Evolutionary conservation across 2,329 filamentous ascomycete genomes (phyloP), one percentile per base, ranked within the genome.

Genomic region (Chrysosphaeria jannelii): DNA sequence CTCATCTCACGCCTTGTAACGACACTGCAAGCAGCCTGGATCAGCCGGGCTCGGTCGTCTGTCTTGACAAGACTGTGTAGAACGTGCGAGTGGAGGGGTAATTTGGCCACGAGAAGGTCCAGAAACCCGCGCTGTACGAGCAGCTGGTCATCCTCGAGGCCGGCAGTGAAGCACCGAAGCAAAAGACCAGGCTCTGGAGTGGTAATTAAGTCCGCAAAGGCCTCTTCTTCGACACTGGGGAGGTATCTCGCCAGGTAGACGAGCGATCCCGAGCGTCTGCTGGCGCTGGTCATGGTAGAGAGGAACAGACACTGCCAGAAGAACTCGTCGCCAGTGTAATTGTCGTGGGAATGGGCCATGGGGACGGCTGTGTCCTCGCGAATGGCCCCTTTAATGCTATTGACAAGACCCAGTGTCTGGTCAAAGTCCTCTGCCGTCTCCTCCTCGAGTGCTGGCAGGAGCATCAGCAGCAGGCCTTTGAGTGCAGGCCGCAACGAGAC

Each of bases 281-380:
- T 78, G 20, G 75, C 60, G 36, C 79, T 81, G 1, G 85, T 91
- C 29, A 97, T 85, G 10, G 75, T 70, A 7, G 81, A 76, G 10
- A 97, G 50, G 36, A 97, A 93, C 38, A 97, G 70, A 40, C 78
- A 91, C 46, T 97, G 85, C 85, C 85, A 97, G 41, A 93, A 97
- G 42, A 85, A 91, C 31, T 74, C 72, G 32, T 79, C 74, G 7
- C 65, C 64, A 6, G 54, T 54, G 21, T 49, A 58, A 41, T 58
- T 60, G 18, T 44, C 52, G n/a, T n/a, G n/a, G n/a, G n/a, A n/a
- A n/a, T n/a, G n/a, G n/a, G n/a, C n/a, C n/a, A n/a, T n/a, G n/a
- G n/a, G n/a, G n/a, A n/a, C n/a, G 26, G 40, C 43, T 15, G 45
- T 59, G 31, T 51, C 51, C 25, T 44, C 47, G 27, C 65, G 53